Evolutionary conservation across 139 green algal genomes (phyloP), one percentile per base, ranked within the genome.

Genomic region (Coelastrella sp.): DNA sequence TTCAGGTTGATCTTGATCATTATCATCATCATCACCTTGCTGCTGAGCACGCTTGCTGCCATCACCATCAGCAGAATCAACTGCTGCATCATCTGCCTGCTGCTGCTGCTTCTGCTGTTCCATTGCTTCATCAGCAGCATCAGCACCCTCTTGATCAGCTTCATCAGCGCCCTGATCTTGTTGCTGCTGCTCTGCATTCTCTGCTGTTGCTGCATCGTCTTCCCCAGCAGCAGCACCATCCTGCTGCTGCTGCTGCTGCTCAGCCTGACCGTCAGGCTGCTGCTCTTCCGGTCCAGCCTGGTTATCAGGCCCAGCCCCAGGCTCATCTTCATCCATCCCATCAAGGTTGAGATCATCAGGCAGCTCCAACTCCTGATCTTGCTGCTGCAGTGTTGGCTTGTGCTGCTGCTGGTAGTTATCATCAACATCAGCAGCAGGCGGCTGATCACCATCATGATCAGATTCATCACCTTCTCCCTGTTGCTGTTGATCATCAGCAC

Each of bases 261-360:
- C 45, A 57, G 45, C 45, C 53, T 64, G 53, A 5, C 87, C 85
- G 17, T 81, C 75, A 66, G 81, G 51, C 71, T n/a, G 30, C 40
- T 91, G 79, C 66, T 93, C 90, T 60, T 86, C 64, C 59, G 48
- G 80, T 50, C 15, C 57, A 15, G 48, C 48, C 53, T 64, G 53
- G 19, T 89, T 83, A 27, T 81, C 75, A 66, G 81, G 51, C 71
- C 48, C 82, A 62, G 89, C 78, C 38, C 87, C 27, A 1, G 71
- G n/a, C 4, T 71, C 87, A 41, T 87, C 90, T 23, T 86, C 74
- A 30, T 93, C 91, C 6, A 72, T 90, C 15, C 89, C 96, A 76
- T 99, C 95, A 84, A 98, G 86, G 62, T 95, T 96, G 78, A 98
- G 78, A 27, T 97, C 91, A 30, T 96, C 93, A 17, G 95, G 95